Conservation (phyloP, 257 asterid species). For the Salvia hispanica region DNA sequence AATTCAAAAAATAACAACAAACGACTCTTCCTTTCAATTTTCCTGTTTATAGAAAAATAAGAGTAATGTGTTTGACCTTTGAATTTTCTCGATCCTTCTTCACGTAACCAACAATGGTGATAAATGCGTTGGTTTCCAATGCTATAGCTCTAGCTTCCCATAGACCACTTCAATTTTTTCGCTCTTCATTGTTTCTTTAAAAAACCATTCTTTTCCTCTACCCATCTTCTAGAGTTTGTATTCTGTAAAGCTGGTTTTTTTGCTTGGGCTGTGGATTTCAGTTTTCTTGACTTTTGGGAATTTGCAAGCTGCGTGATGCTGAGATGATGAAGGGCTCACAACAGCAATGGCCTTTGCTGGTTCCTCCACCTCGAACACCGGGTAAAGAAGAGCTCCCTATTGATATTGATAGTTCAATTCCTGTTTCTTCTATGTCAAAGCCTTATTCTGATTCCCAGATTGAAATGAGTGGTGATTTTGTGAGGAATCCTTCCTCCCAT, state of each 20-base stretch:
- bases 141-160: constrained; percentile 28
- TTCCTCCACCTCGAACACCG: constrained; percentile 42
- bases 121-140: constrained; percentile 32
- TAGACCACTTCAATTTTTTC: constrained; percentile 20
- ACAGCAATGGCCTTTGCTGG: constrained; percentile 37
- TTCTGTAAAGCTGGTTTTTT: constrained; percentile 25
- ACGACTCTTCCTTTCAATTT: constrained; percentile 36
- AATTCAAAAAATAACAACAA: background rate
- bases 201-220: constrained; percentile 10
- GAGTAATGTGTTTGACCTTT: constrained; percentile 50
- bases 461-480: constrained; percentile 48
- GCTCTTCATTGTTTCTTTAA: constrained; percentile 24
- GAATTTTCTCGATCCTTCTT: constrained; percentile 37
- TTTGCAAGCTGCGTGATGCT: constrained; percentile 33
- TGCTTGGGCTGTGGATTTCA: constrained; percentile 16
- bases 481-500: constrained; percentile 54
- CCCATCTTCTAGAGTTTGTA: constrained; percentile 19
- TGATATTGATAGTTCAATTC: constrained; percentile 42
- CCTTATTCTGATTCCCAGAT: constrained; percentile 44
- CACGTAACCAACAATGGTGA: constrained; percentile 25
- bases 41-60: constrained; percentile 22
- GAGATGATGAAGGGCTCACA: constrained; percentile 49
- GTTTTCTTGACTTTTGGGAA: constrained; percentile 7
- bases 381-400: constrained; percentile 41
- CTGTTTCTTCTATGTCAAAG: constrained; percentile 32